Evolutionary conservation across 805 yeast genomes (phyloP), one percentile per base, ranked within the genome.

Genomic region (Lipomyces anomalus): DNA sequence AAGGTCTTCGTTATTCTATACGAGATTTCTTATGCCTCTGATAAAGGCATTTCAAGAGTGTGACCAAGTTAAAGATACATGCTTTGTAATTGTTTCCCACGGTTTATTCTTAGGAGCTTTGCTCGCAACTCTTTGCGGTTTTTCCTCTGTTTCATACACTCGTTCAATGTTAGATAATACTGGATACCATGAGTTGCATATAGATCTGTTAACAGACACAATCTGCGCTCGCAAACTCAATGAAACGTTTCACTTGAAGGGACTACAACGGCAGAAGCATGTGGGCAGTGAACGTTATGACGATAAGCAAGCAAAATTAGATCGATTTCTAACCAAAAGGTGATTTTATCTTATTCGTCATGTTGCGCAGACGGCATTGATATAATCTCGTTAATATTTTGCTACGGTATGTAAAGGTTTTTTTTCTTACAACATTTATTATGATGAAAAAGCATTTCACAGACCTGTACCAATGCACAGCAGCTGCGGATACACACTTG

Each of bases 381-480:
- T n/a, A n/a, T n/a, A n/a, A n/a, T n/a, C n/a, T n/a, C n/a, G n/a
- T n/a, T n/a, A n/a, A n/a, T n/a, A n/a, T n/a, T n/a, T n/a, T n/a
- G n/a, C n/a, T n/a, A n/a, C n/a, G n/a, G n/a, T n/a, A n/a, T n/a
- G n/a, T n/a, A n/a, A n/a, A n/a, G n/a, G n/a, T n/a, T n/a, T n/a
- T n/a, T n/a, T n/a, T n/a, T n/a, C n/a, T n/a, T n/a, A n/a, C n/a
- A n/a, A n/a, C n/a, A n/a, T n/a, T n/a, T n/a, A n/a, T n/a, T 21
- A 49, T 51, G 56, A 47, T 50, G 53, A 43, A 50, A 50, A 52
- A 47, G 23, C 35, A 29, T 40, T 47, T 53, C 58, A 55, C 58
- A 55, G 58, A 55, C 58, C 58, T 55, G 58, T 45, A 42, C 58
- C 52, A 46, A 55, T 44, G 48, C 48, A 26, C 28, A 34, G 49